Evolutionary conservation across 345 rosid genomes (phyloP).

Genomic region (Chamaenerion angustifolium): DNA sequence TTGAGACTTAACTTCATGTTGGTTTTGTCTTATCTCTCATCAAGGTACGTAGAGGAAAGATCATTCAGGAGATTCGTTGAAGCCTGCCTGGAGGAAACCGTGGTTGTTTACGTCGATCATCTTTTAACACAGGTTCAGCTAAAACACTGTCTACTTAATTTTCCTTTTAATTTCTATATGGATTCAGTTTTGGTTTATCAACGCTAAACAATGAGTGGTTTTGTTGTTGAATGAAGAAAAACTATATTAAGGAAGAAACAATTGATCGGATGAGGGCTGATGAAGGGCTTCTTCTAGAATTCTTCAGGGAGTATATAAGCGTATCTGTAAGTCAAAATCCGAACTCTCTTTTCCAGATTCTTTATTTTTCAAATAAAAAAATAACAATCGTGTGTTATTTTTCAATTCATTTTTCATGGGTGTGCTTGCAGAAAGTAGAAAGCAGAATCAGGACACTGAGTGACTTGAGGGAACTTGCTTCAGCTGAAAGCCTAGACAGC

Average conservation of each 20-base stretch:
- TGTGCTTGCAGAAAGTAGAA: slow-evolving; percentile 61
- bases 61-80: slow-evolving; percentile 93
- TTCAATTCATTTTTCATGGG: too few relatives aligned
- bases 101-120: slow-evolving; percentile 75
- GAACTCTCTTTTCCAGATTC: not conserved
- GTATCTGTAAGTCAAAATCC: slow-evolving; percentile 46
- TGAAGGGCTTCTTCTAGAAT: slow-evolving; percentile 92
- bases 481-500: slow-evolving; percentile 90
- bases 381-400: too few relatives aligned
- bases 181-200: too few relatives aligned
- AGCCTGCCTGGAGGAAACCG: slow-evolving; percentile 91
- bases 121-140: slow-evolving; percentile 67
- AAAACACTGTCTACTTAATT: too few relatives aligned
- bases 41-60: slow-evolving; percentile 91
- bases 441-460: slow-evolving; percentile 76
- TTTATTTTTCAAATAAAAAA: too few relatives aligned
- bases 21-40: slow-evolving; percentile 6
- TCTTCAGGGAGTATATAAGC: slow-evolving; percentile 84
- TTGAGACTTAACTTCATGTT: not conserved
- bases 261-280: slow-evolving; percentile 91
- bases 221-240: slow-evolving; percentile 38
- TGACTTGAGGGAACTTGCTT: slow-evolving; percentile 95
- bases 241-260: slow-evolving; percentile 89
- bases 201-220: not conserved
- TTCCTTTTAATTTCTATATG: too few relatives aligned